These are phyloP conservation scores for Tuber umbilicatum DNA, from an alignment of 495 filamentous ascomycete genomes.

Conservation along the genomic window DNA sequence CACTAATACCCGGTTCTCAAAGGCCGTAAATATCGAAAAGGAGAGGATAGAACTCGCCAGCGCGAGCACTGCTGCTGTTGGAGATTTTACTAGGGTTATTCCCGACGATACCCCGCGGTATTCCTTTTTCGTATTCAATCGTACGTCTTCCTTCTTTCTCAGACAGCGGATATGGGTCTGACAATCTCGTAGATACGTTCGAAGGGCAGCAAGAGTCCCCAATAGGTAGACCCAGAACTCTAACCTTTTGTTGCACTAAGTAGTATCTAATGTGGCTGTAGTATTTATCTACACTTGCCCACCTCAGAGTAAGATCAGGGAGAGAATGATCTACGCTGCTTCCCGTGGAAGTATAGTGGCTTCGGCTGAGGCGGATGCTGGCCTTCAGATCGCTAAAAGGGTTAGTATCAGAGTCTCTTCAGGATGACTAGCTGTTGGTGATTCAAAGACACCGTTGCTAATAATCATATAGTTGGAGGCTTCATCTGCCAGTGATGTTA, in stretches of 20 bases:
- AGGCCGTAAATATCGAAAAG: conserved; percentile 67
- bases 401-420: conserved; percentile 44
- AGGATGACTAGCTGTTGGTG: background rate
- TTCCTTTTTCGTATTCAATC: conserved; percentile 64
- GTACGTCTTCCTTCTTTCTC: conserved; percentile 14
- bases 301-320: conserved; percentile 69
- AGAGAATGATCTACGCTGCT: conserved; percentile 90
- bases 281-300: conserved; percentile 96
- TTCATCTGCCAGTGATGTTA: conserved; percentile 69
- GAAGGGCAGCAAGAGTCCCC: conserved; percentile 54
- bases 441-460: conserved; percentile 43
- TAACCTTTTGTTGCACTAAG: no score
- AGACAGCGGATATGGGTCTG: conserved; percentile 3
- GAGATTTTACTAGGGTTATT: conserved; percentile 50
- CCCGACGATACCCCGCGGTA: conserved; percentile 79
- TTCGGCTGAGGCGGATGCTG: conserved; percentile 61
- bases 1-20: conserved; percentile 27
- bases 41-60: conserved; percentile 73
- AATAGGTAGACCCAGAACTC: conserved; percentile 45
- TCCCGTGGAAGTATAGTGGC: conserved; percentile 59
- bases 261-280: background rate
- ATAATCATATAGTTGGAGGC: conserved; percentile 54
- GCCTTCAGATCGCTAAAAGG: conserved; percentile 68
- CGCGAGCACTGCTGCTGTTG: conserved; percentile 46
- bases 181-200: conserved; percentile 51